Base-by-base conservation (phyloP, 192 early-diverging fungal genomes). In the Umbelopsis sp. region DNA sequence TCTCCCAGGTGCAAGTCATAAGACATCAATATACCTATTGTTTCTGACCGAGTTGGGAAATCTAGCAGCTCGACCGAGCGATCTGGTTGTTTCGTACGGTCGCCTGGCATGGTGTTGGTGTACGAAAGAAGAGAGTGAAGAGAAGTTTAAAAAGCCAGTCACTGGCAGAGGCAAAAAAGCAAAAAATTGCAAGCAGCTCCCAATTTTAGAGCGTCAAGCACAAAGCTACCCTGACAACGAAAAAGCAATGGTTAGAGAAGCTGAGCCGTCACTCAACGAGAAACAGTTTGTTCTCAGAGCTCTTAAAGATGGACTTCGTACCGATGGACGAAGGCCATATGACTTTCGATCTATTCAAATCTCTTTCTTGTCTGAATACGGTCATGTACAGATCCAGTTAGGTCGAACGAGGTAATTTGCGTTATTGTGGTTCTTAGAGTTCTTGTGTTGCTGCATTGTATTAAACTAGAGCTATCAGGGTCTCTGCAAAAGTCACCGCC, bases 261-360 rank as follows among this genome's bases (percentile, higher is more conserved):
- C 64, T 18, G 75, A 72, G 13, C 70, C 75, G 3, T 72, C 71
- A 22, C 30, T 69, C 37, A 93, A 93, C 64, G 93, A 98, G 72
- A 82, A 84, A 37, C 82, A 81, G 27, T 98, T 96, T 77, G 75
- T 96, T 13, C 68, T 93, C 5, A 64, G 85, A 16, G 89, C 95
- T 37, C 83, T 96, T 27, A 66, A 66, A 44, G 81, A 92, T 46
- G 89, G 91, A 6, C 71, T 88, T 18, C 85, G 96, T 23, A 81
- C 92, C 6, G 96, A 98, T 69, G 89, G 91, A 9, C 90, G 96
- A 64, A 85, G 87, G 9, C 80, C 86, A 64, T 87, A 90, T 61
- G 94, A 94, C 71, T 85, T 93, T 69, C 85, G 95, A 49, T 77
- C 84, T 33, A 71, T 92, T 12, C 76, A 86, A 25, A 86, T 96